phyloP scores from a whole-genome alignment of 257 asterid genomes.

The Osmanthus fragrans region DNA sequence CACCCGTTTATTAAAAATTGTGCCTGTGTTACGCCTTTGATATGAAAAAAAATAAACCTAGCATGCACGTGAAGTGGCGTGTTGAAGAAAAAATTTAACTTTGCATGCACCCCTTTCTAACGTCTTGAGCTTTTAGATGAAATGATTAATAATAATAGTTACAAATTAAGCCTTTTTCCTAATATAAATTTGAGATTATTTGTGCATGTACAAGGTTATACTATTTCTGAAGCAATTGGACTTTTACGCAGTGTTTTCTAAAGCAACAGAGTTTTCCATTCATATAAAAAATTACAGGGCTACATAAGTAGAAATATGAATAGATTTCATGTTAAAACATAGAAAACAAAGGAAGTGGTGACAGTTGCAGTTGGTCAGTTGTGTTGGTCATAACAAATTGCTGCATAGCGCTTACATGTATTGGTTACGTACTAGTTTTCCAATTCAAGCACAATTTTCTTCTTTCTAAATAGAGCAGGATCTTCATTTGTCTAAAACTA shows the following conservation, averaged over 20 bases:
- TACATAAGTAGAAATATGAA: not conserved
- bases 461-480: no score
- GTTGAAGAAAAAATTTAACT: not conserved
- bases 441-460: slow-evolving; percentile 5
- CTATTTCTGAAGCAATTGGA: not conserved
- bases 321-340: not conserved
- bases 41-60: not conserved
- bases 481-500: slow-evolving; percentile 11
- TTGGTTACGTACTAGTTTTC: not conserved
- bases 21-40: not conserved
- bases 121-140: not conserved
- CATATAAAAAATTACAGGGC: not conserved
- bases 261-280: not conserved
- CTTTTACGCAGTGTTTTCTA: not conserved
- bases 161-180: not conserved
- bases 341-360: not conserved
- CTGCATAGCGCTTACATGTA: not conserved
- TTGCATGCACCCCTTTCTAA: not conserved
- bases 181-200: not conserved
- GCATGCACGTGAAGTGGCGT: not conserved
- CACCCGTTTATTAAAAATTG: not conserved
- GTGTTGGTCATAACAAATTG: not conserved
- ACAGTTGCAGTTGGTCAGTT: not conserved
- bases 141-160: not conserved
- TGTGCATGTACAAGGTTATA: not conserved